Conservation (phyloP, 1,139 yeast genomes). For the Pichia sp. region DNA sequence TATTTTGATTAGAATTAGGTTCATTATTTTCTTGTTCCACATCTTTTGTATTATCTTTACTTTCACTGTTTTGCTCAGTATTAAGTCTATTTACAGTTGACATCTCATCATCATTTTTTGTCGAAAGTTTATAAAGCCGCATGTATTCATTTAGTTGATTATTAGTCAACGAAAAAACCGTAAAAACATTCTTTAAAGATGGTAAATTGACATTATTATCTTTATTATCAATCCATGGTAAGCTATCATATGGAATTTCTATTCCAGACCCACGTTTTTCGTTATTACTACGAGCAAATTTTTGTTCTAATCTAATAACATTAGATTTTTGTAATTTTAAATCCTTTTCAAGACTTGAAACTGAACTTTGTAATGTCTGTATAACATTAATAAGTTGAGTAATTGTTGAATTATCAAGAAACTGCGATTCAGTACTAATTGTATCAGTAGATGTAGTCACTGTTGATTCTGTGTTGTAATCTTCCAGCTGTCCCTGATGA, state of each 20-base stretch:
- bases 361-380: conserved; percentile 13
- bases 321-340: conserved; percentile 12
- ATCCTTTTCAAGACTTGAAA: conserved; percentile 10
- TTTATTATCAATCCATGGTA: conserved; percentile 22
- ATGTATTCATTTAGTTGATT: conserved; percentile 1
- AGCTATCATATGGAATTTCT: conserved; percentile 24
- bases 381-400: not conserved
- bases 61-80: not conserved
- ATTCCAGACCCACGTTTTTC: conserved; percentile 25
- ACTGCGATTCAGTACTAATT: not conserved
- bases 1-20: not conserved
- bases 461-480: too few species aligned
- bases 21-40: not conserved
- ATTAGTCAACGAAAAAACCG: conserved; percentile 21
- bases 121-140: not conserved
- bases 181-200: conserved; percentile 19
- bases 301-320: conserved; percentile 24
- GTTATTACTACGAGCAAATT: conserved; percentile 21
- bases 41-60: not conserved
- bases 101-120: not conserved
- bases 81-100: not conserved
- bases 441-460: not conserved
- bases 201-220: conserved; percentile 19
- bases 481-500: too few species aligned
- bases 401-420: not conserved